Evolutionary conservation across 2,329 filamentous ascomycete species (phyloP).

Genomic region (Talaromyces funiculosus): DNA sequence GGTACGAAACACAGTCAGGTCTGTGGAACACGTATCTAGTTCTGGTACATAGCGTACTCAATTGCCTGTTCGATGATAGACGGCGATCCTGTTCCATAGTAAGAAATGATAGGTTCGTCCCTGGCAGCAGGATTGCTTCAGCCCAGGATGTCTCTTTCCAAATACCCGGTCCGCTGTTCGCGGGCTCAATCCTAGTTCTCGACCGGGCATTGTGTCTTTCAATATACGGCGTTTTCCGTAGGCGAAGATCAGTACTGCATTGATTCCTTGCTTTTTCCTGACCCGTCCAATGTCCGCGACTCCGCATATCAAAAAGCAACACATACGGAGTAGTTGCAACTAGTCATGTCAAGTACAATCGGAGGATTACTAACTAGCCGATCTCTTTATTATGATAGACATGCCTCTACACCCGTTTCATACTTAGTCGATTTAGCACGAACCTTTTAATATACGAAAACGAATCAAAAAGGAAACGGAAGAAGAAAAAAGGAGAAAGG

Average conservation of each 20-base stretch:
- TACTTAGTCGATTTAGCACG: background rate
- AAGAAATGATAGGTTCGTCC: background rate
- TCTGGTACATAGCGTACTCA: background rate
- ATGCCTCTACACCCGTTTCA: conserved; percentile 4
- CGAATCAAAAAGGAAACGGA: background rate
- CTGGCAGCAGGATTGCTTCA: background rate
- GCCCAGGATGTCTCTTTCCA: background rate
- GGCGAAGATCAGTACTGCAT: background rate
- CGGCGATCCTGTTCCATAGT: background rate
- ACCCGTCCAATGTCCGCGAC: background rate
- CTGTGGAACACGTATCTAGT: background rate
- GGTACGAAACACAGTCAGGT: background rate
- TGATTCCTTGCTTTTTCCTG: background rate
- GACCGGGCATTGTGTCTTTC: background rate
- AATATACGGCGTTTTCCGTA: background rate
- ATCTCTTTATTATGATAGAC: conserved; percentile 5
- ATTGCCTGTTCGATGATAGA: background rate
- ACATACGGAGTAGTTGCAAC: background rate
- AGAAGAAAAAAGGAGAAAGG: background rate
- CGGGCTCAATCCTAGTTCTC: background rate
- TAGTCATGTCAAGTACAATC: background rate
- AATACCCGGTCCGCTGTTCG: background rate
- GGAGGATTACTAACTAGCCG: background rate
- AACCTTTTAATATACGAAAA: background rate
- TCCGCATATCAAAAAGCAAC: background rate